A percentile compares a stretch with the other conserved stretches of the same genome.
phyloP scores from a whole-genome alignment of 768 basidiomycete species.

The Pulveroboletus sp. region DNA sequence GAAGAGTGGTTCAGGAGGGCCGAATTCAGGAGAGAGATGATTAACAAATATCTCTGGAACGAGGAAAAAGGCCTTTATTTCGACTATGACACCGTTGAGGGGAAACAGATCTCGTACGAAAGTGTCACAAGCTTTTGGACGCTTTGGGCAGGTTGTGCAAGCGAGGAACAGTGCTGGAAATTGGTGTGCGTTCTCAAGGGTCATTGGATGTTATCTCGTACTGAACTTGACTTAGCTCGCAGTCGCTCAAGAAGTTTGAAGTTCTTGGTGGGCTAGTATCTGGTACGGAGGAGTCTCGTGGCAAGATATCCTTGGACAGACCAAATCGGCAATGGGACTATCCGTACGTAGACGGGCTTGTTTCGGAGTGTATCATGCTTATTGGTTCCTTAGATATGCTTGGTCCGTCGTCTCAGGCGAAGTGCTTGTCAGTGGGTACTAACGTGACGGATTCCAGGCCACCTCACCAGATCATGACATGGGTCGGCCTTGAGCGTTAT shows the following conservation, averaged over 20 bases:
- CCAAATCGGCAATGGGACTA: conserved; percentile 99
- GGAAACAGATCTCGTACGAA: conserved; percentile 92
- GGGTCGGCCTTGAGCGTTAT: conserved; percentile 96
- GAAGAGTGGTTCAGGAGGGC: conserved; percentile 94
- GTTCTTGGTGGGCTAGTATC: conserved; percentile 93
- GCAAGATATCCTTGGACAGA: conserved; percentile 90
- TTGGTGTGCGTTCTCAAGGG: conserved; percentile 65
- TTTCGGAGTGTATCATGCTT: conserved; percentile 3
- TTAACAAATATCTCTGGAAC: conserved; percentile 96
- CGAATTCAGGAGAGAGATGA: conserved; percentile 73
- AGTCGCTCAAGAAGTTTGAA: conserved; percentile 92
- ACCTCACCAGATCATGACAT: conserved; percentile 98
- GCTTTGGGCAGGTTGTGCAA: conserved; percentile 96
- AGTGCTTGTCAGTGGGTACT: conserved; percentile 2
- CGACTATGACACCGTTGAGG: conserved; percentile 90
- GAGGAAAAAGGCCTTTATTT: conserved; percentile 92
- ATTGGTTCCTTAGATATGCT: conserved; percentile 48
- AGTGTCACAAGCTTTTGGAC: conserved; percentile 96
- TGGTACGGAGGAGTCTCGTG: conserved; percentile 94
- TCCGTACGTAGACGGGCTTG: conserved; percentile 53
- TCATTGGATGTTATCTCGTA: not conserved
- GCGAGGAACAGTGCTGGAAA: conserved; percentile 90
- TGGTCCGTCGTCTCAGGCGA: conserved; percentile 39
- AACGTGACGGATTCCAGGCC: conserved; percentile 47
- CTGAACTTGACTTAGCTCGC: conserved; percentile 47